Percentiles rank a stretch among this genome's conserved stretches.
Evolutionary conservation across 176 grass and related monocot genomes (phyloP).

Genomic region (Olyra latifolia): DNA sequence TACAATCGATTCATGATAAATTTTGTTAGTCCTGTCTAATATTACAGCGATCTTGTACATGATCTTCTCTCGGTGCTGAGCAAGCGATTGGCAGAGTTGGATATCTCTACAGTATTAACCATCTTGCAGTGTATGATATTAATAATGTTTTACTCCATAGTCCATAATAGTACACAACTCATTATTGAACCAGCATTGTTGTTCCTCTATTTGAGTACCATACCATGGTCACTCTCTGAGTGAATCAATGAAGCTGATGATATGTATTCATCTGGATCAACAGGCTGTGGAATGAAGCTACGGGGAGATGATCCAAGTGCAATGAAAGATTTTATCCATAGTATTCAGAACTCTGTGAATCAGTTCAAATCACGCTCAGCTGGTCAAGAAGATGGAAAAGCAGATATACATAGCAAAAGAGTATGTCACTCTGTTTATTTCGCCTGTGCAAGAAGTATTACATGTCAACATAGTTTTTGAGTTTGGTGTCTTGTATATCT

Average conservation of each 20-base stretch:
- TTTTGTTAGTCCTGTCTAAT: constrained; percentile 31
- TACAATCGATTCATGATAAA: constrained; percentile 18
- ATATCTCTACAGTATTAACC: constrained; percentile 72
- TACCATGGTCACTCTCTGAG: constrained; percentile 9
- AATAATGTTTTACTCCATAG: constrained; percentile 21
- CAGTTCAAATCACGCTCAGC: constrained; percentile 56
- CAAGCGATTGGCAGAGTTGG: constrained; percentile 75
- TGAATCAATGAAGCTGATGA: background rate
- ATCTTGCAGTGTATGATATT: constrained; percentile 69
- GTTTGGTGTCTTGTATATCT: constrained; percentile 37
- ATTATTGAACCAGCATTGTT: background rate
- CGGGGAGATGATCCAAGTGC: constrained; percentile 74
- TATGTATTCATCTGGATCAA: constrained; percentile 34
- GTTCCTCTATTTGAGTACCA: constrained; percentile 2
- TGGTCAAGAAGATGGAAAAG: constrained; percentile 46
- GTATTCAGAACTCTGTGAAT: constrained; percentile 69
- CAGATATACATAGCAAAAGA: constrained; percentile 66
- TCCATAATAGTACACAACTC: constrained; percentile 18
- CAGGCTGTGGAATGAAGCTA: constrained; percentile 91
- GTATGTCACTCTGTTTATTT: constrained; percentile 50
- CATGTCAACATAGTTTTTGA: constrained; percentile 19
- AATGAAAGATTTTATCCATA: constrained; percentile 92
- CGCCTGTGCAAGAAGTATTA: constrained; percentile 18
- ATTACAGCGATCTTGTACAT: constrained; percentile 72
- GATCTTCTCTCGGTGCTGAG: constrained; percentile 76